These are phyloP conservation scores for Sporothrix variecibatus DNA, from an alignment of 2,329 filamentous ascomycete genomes.

Conservation along the genomic window DNA sequence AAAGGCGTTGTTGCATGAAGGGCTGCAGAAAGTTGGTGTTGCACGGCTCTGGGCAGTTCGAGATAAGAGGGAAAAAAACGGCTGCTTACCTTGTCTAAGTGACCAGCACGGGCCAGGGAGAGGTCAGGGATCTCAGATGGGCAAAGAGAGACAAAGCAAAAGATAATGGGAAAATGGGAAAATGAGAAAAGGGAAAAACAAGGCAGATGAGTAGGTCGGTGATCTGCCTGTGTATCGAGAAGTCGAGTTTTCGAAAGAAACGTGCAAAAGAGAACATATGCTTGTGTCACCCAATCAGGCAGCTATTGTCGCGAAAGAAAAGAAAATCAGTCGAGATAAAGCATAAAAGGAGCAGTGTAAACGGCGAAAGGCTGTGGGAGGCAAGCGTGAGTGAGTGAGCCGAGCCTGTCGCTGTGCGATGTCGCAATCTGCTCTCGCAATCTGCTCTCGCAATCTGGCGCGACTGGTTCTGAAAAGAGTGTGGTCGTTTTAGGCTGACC, in stretches of 20 bases:
- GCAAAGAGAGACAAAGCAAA: background rate
- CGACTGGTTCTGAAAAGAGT: background rate
- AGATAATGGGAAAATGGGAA: background rate
- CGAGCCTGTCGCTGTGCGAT: slow-evolving; percentile 15
- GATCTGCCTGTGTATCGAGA: background rate
- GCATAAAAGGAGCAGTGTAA: background rate
- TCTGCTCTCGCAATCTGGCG: slow-evolving; percentile 9
- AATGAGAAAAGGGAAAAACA: background rate
- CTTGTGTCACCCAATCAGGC: slow-evolving; percentile 1
- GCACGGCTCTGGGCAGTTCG: slow-evolving; percentile 9
- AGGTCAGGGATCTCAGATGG: background rate
- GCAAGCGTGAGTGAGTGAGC: background rate
- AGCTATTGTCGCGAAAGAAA: slow-evolving; percentile 3
- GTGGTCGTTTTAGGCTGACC: slow-evolving; percentile 14
- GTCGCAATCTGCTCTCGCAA: slow-evolving; percentile 17
- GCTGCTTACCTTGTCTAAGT: slow-evolving; percentile 18
- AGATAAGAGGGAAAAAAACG: slow-evolving; percentile 13
- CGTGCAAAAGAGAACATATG: background rate
- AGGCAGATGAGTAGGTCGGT: background rate
- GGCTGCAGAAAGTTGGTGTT: background rate
- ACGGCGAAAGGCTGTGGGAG: background rate
- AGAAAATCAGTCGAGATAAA: background rate
- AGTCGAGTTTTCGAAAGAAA: background rate
- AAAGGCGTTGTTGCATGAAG: slow-evolving; percentile 2
- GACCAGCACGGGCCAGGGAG: slow-evolving; percentile 1